Evolutionary conservation across 306 rosid genomes (phyloP).

Genomic region (Sicyos edulis): DNA sequence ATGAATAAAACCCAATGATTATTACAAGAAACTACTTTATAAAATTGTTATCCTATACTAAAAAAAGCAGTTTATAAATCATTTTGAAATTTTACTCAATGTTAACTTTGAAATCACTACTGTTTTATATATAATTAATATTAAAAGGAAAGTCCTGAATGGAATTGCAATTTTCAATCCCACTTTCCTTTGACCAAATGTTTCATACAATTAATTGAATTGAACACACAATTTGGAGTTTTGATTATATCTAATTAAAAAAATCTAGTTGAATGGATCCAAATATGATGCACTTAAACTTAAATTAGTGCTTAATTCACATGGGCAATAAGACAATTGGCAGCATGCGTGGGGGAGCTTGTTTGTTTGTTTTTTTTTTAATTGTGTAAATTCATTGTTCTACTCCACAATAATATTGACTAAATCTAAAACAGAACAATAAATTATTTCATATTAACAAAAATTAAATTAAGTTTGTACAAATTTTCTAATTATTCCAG

Average conservation of each 20-base stretch:
- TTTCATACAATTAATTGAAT: conserved; percentile 4
- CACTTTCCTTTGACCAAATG: conserved; percentile 10
- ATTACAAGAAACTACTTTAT: no score
- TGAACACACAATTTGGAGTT: conserved; percentile 4
- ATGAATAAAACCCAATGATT: no score
- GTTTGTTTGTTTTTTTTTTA: not conserved
- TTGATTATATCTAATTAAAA: not conserved
- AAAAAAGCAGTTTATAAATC: no score
- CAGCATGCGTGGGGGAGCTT: conserved; percentile 17
- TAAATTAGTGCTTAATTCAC: conserved; percentile 9
- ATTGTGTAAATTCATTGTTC: not conserved
- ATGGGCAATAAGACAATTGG: conserved; percentile 13
- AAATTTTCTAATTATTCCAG: not conserved
- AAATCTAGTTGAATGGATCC: not conserved
- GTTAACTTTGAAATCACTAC: not conserved
- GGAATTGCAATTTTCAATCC: conserved; percentile 14
- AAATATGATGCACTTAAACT: not conserved
- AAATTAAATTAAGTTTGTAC: not conserved
- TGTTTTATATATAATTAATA: not conserved
- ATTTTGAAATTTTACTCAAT: not conserved
- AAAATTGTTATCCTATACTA: no score
- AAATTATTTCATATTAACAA: no score
- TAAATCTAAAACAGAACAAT: no score
- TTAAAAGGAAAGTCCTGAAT: not conserved
- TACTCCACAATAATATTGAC: no score